Evolutionary conservation across 495 filamentous ascomycete species (phyloP).

Genomic region (Aspergillus carlsbadensis): DNA sequence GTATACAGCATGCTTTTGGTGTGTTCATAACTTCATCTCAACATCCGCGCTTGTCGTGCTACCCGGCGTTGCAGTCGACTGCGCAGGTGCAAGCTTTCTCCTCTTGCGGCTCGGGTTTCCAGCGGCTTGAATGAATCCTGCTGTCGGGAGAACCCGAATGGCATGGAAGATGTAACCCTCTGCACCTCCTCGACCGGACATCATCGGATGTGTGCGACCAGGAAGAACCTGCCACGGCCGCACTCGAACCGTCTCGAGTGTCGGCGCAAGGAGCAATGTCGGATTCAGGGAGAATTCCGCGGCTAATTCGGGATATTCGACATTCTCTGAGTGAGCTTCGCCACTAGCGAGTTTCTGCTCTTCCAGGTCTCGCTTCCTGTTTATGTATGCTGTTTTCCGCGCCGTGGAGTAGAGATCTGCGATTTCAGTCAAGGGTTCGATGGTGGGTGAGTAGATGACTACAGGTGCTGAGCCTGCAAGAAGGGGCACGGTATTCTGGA

Average conservation of each 20-base stretch:
- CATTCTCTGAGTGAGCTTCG: conserved; percentile 18
- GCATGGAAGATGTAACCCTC: conserved; percentile 91
- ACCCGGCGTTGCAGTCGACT: conserved; percentile 18
- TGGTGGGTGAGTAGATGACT: conserved; percentile 75
- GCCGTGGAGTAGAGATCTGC: conserved; percentile 78
- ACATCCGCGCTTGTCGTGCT: conserved; percentile 31
- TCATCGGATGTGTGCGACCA: conserved; percentile 87
- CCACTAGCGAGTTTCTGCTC: conserved; percentile 24
- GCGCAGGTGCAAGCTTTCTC: conserved; percentile 35
- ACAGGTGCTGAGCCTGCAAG: conserved; percentile 80
- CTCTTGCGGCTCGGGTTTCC: conserved; percentile 67
- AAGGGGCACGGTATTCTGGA: conserved; percentile 71
- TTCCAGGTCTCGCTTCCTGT: conserved; percentile 34
- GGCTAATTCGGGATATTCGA: conserved; percentile 47
- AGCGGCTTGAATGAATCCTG: conserved; percentile 75
- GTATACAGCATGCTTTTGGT: not conserved
- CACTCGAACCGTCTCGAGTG: conserved; percentile 72
- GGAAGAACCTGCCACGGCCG: conserved; percentile 88
- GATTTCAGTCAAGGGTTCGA: conserved; percentile 73
- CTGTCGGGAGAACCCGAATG: conserved; percentile 73
- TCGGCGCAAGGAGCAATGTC: conserved; percentile 72
- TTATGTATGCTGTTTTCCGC: conserved; percentile 70
- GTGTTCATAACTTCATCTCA: conserved; percentile 29
- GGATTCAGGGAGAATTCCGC: conserved; percentile 83
- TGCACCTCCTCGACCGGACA: conserved; percentile 83